These are phyloP conservation scores for Paramecium biaurelia DNA, from an alignment of 73 alveolate species.

Conservation along the genomic window DNA sequence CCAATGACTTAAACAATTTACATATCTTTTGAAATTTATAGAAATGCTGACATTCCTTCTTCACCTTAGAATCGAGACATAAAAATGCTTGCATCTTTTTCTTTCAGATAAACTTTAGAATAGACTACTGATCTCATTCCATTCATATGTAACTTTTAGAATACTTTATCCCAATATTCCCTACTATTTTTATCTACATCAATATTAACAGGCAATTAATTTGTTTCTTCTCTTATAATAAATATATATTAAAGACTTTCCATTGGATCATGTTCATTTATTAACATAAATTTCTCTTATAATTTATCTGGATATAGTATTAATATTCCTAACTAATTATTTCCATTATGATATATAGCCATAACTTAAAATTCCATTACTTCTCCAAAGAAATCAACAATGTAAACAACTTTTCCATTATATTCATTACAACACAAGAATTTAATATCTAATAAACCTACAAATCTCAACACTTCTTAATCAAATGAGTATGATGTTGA, in stretches of 20 bases:
- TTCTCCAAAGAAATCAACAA: slow-evolving; percentile 5
- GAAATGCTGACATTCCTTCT: background rate
- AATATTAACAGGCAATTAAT: slow-evolving; percentile 42
- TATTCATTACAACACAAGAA: slow-evolving; percentile 28
- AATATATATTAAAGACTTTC: background rate
- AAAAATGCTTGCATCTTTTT: background rate
- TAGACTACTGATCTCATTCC: slow-evolving; percentile 38
- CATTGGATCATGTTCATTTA: background rate
- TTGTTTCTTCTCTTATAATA: slow-evolving; percentile 51
- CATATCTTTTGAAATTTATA: slow-evolving; percentile 11
- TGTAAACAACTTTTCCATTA: background rate
- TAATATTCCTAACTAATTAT: background rate
- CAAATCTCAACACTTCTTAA: slow-evolving; percentile 26
- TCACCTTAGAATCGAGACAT: background rate
- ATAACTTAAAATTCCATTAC: background rate
- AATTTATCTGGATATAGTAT: background rate
- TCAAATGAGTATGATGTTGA: slow-evolving; percentile 6
- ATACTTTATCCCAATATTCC: slow-evolving; percentile 52
- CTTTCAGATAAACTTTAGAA: slow-evolving; percentile 11
- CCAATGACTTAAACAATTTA: slow-evolving; percentile 27
- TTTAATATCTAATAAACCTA: background rate
- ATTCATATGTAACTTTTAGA: background rate
- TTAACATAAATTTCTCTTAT: background rate
- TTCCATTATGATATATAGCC: background rate
- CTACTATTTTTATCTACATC: slow-evolving; percentile 31